A percentile compares a stretch with the other conserved stretches of the same genome.
Conservation (phyloP, 2,329 filamentous ascomycete genomes). For the Tolypocladium tundrense region DNA sequence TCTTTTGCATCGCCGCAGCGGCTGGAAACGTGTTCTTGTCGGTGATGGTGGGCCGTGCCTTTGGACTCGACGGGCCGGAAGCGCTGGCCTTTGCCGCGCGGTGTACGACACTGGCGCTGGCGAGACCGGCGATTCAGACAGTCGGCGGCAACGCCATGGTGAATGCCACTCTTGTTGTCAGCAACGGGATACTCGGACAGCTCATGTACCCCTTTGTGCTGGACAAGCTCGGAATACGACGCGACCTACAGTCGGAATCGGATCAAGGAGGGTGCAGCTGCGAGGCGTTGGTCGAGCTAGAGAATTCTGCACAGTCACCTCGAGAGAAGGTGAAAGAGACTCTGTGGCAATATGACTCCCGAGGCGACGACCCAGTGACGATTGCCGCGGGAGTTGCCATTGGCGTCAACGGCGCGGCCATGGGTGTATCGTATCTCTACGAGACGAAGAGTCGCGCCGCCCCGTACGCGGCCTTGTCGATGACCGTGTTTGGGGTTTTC, state of each 20-base stretch:
- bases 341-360: not conserved
- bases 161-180: conserved; percentile 40
- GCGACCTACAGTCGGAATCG: not conserved
- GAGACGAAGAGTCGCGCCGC: conserved; percentile 41
- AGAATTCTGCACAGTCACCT: not conserved
- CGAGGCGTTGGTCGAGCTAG: not conserved
- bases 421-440: conserved; percentile 49
- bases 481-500: conserved; percentile 47
- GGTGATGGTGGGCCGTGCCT: conserved; percentile 22
- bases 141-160: conserved; percentile 34
- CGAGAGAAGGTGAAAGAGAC: not conserved
- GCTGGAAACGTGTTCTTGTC: conserved; percentile 31
- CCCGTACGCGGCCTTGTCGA: conserved; percentile 45
- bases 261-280: not conserved
- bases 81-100: conserved; percentile 38
- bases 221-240: conserved; percentile 15
- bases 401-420: conserved; percentile 49
- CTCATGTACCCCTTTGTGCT: conserved; percentile 26
- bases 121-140: conserved; percentile 33
- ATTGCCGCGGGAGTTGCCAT: conserved; percentile 42
- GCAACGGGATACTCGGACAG: conserved; percentile 37
- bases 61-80: conserved; percentile 24
- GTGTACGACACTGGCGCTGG: conserved; percentile 39
- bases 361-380: conserved; percentile 21
- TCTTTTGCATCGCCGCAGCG: conserved; percentile 26